Evolutionary conservation across 768 basidiomycete genomes (phyloP), one percentile per base, ranked within the genome.

Genomic region (Roridomyces roridus): DNA sequence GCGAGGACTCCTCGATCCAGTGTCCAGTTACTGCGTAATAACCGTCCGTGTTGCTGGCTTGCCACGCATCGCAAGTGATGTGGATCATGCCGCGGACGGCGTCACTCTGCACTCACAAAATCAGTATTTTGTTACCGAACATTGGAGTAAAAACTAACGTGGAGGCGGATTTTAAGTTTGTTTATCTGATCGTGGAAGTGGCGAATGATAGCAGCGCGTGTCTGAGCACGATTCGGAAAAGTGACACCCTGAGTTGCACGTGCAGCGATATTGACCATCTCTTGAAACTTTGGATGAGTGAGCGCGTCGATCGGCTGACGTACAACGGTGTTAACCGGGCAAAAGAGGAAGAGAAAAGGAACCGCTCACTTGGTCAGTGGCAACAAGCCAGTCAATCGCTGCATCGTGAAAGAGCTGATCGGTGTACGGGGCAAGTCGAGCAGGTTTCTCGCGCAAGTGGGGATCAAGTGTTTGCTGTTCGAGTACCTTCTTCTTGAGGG

Each of bases 341-440:
- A 8, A 15, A 36, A 31, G 14, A 14, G 6, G 12, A 12, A 36
- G 26, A 26, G 34, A 40, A 40, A 21, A 21, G 37, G 29, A 18
- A n/a, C n/a, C n/a, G n/a, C n/a, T n/a, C 53, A 77, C 76, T 70
- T 78, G 76, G 59, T 78, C 68, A 10, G 74, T 77, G n/a, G 64
- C 63, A 24, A 74, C 62, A 6, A 79, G 60, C 76, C 77, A 79
- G 49, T 77, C 63, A 18, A 72, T 60, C 3, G 72, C 73, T 1
- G 69, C 70, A 21, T 69, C 34, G 7, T 45, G 34, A 52, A 76
- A 77, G 3, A 64, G 24, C 11, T 51, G 39, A 37, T 77, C 65
- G 0, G 69, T 57, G 55, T 77, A 77, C 1, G 59, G 63, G 17
- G 74, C 51, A 7, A 68, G 51, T 15, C 41, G 24, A 26, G 69